A percentile compares a stretch with the other conserved stretches of the same genome.
Conservation (phyloP, 805 yeast genomes). For the Yarrowia sp. region DNA sequence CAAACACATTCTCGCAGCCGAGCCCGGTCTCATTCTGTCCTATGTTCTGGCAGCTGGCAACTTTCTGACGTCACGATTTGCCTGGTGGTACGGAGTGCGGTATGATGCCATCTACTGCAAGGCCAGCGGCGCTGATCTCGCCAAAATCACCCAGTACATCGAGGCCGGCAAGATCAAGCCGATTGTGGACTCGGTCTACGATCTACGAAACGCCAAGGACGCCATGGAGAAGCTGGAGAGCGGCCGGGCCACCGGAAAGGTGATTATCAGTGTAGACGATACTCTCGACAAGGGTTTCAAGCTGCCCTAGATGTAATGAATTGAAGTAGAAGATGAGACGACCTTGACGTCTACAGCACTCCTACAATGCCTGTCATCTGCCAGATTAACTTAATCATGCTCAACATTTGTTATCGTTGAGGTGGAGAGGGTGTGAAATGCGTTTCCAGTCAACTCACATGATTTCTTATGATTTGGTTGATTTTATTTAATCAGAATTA, state of each 20-base stretch:
- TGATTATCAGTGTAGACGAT: constrained; percentile 39
- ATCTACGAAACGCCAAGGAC: constrained; percentile 39
- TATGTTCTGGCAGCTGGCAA: constrained; percentile 14
- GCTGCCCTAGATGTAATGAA: neutral
- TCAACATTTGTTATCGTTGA: too few relatives aligned
- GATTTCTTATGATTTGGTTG: too few relatives aligned
- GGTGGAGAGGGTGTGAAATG: too few relatives aligned
- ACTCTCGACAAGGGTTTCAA: constrained; percentile 13
- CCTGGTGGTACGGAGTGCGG: constrained; percentile 36
- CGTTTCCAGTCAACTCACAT: too few relatives aligned
- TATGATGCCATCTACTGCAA: constrained; percentile 38
- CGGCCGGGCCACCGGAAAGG: constrained; percentile 43
- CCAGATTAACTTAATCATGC: too few relatives aligned
- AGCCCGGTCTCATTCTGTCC: constrained; percentile 10
- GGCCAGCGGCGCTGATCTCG: constrained; percentile 26
- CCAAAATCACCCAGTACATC: constrained; percentile 36
- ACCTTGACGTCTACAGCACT: too few relatives aligned
- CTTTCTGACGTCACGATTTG: constrained; percentile 5
- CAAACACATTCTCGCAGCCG: constrained; percentile 4
- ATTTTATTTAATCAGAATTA: too few relatives aligned
- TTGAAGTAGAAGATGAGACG: neutral
- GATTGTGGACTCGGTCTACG: constrained; percentile 40
- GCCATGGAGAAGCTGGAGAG: constrained; percentile 39
- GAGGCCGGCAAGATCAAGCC: constrained; percentile 42
- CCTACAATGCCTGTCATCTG: too few relatives aligned